Evolutionary conservation across 1,284 basidiomycete species (phyloP).

Genomic region (Stygiomarasmius scandens): DNA sequence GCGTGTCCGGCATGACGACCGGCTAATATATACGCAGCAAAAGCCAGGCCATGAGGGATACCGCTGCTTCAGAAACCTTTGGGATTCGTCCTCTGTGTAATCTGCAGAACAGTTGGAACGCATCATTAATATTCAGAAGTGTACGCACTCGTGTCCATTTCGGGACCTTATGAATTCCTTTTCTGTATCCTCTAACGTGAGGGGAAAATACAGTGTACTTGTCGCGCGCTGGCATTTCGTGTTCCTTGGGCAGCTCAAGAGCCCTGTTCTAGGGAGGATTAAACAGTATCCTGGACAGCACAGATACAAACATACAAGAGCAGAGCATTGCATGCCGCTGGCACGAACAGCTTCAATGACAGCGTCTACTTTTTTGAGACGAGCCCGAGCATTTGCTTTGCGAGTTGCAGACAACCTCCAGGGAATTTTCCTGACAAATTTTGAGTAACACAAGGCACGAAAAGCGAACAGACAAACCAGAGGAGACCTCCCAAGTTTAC

Average conservation of each 20-base stretch:
- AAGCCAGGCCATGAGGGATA: no score
- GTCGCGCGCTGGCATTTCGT: constrained; percentile 86
- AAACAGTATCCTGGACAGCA: constrained; percentile 3
- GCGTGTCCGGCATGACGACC: no score
- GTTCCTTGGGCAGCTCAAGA: constrained; percentile 82
- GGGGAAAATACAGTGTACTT: constrained; percentile 94
- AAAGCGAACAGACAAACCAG: constrained; percentile 55
- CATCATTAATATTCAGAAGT: neutral
- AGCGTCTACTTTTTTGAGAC: constrained; percentile 90
- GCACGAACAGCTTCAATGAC: constrained; percentile 88
- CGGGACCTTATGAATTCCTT: constrained; percentile 95
- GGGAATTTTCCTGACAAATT: constrained; percentile 80
- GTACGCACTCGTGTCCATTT: constrained; percentile 87
- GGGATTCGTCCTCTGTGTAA: constrained; percentile 85
- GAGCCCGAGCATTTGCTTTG: constrained; percentile 87
- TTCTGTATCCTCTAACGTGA: constrained; percentile 78
- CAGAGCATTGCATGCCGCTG: constrained; percentile 77
- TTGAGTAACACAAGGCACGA: neutral
- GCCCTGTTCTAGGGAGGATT: constrained; percentile 54
- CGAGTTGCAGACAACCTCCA: constrained; percentile 91
- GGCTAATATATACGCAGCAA: no score
- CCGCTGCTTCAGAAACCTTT: constrained; percentile 86
- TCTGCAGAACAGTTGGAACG: constrained; percentile 41
- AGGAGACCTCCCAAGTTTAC: constrained; percentile 74
- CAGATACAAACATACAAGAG: constrained; percentile 59